Evolutionary conservation across 208 protist genomes (phyloP), one percentile per base, ranked within the genome.

Genomic region (Trypanosoma mega): DNA sequence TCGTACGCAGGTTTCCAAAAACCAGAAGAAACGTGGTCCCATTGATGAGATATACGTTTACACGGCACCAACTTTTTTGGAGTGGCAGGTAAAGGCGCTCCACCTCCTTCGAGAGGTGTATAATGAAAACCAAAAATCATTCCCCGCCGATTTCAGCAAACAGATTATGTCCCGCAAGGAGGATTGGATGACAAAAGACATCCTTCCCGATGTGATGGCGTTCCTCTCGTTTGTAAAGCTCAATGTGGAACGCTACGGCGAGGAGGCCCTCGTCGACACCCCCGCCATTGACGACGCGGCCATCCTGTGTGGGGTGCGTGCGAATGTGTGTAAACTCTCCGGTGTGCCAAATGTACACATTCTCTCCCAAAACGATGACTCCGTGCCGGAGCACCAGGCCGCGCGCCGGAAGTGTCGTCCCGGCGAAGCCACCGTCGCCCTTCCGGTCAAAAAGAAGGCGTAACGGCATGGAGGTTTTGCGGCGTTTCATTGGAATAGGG

Each of bases 151-250:
- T 43, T 50, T 87, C 53, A 70, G 82, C 23, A 91, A 94, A 70
- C 52, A 74, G 30, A 59, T 92, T 52, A 82, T 94, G 72, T 63
- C 49, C 21, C 45, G 63, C 62, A 73, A 72, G 49, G 64, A 72
- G 16, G 78, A 81, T 14, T 82, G 74, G 68, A 74, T 87, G 76
- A 81, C 72, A 33, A 92, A 92, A 77, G 71, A 81, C 24, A 73
- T 94, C 34, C 74, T 89, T 18, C 82, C 85, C 9, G 87, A 96
- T 30, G 78, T 82, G 5, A 96, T 97, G 90, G 79, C 86, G n/a
- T 96, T 97, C 46, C 54, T 95, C 39, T 77, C 84, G 18, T 96
- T 93, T 60, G 76, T 90, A 16, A 76, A 72, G 29, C 71, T 60
- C 50, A 92, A 93, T 62, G 84, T 82, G 9, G 86, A 96, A 65